Conservation (phyloP, 106 monocot genomes). For the Allium sativum region DNA sequence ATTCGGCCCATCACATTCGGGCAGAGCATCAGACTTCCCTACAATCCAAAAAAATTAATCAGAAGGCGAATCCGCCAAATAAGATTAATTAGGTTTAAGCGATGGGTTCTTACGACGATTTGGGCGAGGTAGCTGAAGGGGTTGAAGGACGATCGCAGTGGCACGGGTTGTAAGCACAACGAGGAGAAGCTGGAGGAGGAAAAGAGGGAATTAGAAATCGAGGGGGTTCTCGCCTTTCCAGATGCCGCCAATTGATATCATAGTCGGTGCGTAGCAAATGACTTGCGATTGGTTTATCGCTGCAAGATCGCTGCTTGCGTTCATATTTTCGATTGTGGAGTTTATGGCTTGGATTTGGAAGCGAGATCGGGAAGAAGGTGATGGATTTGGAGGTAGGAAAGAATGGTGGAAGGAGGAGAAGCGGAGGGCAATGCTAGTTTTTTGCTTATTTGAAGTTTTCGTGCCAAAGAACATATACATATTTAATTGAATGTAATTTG, state of each 20-base stretch:
- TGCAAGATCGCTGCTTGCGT: neutral
- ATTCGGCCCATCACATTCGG: slow-evolving; percentile 7
- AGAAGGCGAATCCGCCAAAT: neutral
- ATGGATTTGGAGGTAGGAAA: neutral
- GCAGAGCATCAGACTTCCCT: slow-evolving; percentile 13
- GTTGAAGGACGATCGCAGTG: slow-evolving; percentile 10
- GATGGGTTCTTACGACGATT: slow-evolving; percentile 2
- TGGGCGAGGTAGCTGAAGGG: slow-evolving; percentile 10
- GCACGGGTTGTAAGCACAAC: slow-evolving; percentile 13
- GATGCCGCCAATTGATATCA: slow-evolving; percentile 14
- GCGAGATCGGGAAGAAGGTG: neutral
- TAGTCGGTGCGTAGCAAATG: slow-evolving; percentile 13
- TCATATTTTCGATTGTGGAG: neutral
- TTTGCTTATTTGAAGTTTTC: too few relatives aligned
- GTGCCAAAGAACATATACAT: too few relatives aligned
- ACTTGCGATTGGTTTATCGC: neutral
- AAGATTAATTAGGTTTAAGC: neutral
- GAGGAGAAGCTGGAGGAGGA: slow-evolving; percentile 16
- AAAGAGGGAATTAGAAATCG: slow-evolving; percentile 19
- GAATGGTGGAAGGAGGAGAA: neutral
- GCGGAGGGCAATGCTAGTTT: neutral
- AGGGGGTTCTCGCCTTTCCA: slow-evolving; percentile 13
- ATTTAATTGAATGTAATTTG: too few relatives aligned
- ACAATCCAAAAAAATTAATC: neutral
- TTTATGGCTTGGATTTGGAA: neutral